These are phyloP conservation scores for Chalaropsis thielavioides DNA, from an alignment of 2,329 filamentous ascomycete species.

Conservation along the genomic window DNA sequence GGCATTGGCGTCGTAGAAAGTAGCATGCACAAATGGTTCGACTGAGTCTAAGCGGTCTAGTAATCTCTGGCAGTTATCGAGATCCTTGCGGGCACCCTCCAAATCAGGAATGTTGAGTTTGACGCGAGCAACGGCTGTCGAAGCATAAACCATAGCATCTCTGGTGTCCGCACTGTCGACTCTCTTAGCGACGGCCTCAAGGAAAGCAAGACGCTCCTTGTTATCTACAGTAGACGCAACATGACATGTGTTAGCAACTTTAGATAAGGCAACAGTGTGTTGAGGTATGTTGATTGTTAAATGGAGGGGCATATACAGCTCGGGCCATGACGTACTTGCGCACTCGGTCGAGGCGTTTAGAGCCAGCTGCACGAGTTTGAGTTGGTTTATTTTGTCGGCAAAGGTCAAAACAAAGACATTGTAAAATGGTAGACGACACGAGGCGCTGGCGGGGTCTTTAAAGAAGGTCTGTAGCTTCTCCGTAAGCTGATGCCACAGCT, in stretches of 20 bases:
- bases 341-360: constrained; percentile 78
- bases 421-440: constrained; percentile 79
- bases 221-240: constrained; percentile 47
- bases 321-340: constrained; percentile 39
- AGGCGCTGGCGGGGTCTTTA: constrained; percentile 61
- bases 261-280: background rate
- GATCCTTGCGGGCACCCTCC: constrained; percentile 69
- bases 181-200: constrained; percentile 68
- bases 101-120: constrained; percentile 68
- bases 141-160: constrained; percentile 90
- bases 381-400: constrained; percentile 95
- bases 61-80: constrained; percentile 76
- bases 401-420: constrained; percentile 92
- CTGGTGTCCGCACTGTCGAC: constrained; percentile 87
- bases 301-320: background rate
- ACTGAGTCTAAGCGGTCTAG: constrained; percentile 88
- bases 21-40: constrained; percentile 86
- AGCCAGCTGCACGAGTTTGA: constrained; percentile 87
- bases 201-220: constrained; percentile 70
- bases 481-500: constrained; percentile 98
- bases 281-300: background rate
- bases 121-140: constrained; percentile 74
- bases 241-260: background rate
- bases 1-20: constrained; percentile 91
- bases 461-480: constrained; percentile 82